Evolutionary conservation across 176 grass and related monocot genomes (phyloP), one percentile per base, ranked within the genome.

Genomic region (Panicum miliaceum): DNA sequence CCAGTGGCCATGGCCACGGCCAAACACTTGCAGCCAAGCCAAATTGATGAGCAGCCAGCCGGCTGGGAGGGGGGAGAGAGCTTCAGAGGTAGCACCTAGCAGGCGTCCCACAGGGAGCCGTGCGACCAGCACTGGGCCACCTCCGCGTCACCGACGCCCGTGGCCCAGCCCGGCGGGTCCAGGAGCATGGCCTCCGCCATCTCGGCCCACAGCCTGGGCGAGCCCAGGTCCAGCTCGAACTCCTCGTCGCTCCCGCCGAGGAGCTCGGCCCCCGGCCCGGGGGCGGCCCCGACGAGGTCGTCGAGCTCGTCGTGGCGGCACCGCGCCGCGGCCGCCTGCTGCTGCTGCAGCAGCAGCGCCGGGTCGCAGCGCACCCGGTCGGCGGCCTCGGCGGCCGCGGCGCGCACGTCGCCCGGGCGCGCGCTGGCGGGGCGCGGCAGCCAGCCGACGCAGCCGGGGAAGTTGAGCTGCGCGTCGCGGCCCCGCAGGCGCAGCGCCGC

Each of bases 171-270:
- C 18, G 92, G 92, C 27, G 92, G 89, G 51, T 86, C 87, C 29
- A 94, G 67, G 27, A 94, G 89, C 86, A 94, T 86, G 86, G 92
- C 92, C 77, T 89, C 92, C 9, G 92, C 92, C 89, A 94, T 84
- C 89, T 91, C 92, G 35, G 76, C 77, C 92, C 92, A 94, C 61
- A 94, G 84, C 72, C 75, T 82, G 2, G 92, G 92, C 45, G 92
- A 94, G 51, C 56, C 79, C 22, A 82, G 64, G 67, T 84, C 92
- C 63, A 91, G 62, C 27, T 87, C 86, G 68, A 89, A 90, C 65
- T 91, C 87, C 60, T 85, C 89, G 75, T 83, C 84, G 81, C 84
- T 86, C 67, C 79, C 83, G 61, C 35, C 43, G 48, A 69, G 41
- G 48, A 69, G 41, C 64, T 64, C 77, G 56, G 67, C 73, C 10